Conservation (phyloP, 371 early-diverging fungal genomes). For the Mortierella sp. region DNA sequence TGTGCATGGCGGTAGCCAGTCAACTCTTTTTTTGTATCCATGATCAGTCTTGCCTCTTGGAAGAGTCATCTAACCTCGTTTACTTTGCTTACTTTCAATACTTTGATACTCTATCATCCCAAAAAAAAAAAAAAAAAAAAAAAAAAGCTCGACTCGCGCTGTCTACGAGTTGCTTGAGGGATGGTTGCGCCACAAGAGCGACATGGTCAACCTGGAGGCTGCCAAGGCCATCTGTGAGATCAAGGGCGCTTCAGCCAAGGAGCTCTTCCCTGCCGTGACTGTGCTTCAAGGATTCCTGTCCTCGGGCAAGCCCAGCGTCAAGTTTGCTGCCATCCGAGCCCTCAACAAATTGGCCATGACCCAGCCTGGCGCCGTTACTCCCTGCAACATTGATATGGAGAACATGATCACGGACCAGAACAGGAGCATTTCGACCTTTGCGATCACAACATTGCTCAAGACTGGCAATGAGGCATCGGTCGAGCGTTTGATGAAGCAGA, state of each 20-base stretch:
- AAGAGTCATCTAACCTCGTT: neutral
- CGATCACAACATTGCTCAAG: conserved; percentile 98
- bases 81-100: neutral
- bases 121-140: conserved; percentile 4
- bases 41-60: too few relatives aligned
- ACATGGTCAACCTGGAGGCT: conserved; percentile 98
- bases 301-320: conserved; percentile 91
- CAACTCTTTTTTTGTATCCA: neutral
- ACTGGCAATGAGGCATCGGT: conserved; percentile 98
- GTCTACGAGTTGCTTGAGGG: conserved; percentile 89
- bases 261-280: conserved; percentile 92
- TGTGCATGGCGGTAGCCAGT: too few relatives aligned
- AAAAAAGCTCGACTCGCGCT: conserved; percentile 69
- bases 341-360: conserved; percentile 91
- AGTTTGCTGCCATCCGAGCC: conserved; percentile 97
- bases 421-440: conserved; percentile 98
- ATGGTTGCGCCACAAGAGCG: conserved; percentile 93
- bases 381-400: conserved; percentile 98
- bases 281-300: conserved; percentile 93
- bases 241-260: conserved; percentile 81
- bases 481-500: conserved; percentile 98
- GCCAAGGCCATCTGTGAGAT: conserved; percentile 96
- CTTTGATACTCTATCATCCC: neutral
- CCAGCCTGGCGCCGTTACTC: conserved; percentile 89
- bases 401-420: conserved; percentile 95